These are phyloP conservation scores for Kwoniella mangroviensis DNA, from an alignment of 768 basidiomycete genomes.

Conservation along the genomic window DNA sequence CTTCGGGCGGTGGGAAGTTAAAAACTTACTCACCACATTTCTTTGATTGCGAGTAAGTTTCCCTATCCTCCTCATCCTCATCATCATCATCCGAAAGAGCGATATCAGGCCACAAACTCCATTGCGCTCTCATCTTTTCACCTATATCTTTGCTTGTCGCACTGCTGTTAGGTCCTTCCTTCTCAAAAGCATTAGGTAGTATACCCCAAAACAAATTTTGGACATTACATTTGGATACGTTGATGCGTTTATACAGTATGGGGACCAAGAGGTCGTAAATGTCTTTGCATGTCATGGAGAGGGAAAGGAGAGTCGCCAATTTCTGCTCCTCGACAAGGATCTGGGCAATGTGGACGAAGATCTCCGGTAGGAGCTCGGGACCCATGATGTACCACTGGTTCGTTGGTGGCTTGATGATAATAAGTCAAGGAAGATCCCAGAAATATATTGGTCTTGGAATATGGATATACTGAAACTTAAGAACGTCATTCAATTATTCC, in stretches of 20 bases:
- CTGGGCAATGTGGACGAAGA: not conserved
- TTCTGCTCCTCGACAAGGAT: not conserved
- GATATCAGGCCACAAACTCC: constrained; percentile 11
- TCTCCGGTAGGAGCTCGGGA: not conserved
- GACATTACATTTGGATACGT: not conserved
- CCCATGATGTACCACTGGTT: not conserved
- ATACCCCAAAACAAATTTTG: not conserved
- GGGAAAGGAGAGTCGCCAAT: not conserved
- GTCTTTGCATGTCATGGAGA: not conserved
- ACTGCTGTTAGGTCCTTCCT: not conserved
- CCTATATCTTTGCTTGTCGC: not conserved
- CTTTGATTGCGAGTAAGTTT: not conserved
- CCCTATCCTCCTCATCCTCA: not conserved
- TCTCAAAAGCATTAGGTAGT: not conserved
- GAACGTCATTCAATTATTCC: not conserved
- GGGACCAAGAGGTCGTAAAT: constrained; percentile 2
- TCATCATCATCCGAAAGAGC: not conserved
- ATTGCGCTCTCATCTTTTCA: not conserved
- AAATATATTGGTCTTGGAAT: not conserved
- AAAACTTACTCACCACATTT: not conserved
- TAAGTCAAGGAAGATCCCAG: not conserved
- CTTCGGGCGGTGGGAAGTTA: not conserved
- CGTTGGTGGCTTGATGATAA: not conserved
- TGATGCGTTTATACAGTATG: not conserved
- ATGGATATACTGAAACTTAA: not conserved